Base-by-base conservation (phyloP, 2,329 filamentous ascomycete species). In the Fusarium cyanostomum region DNA sequence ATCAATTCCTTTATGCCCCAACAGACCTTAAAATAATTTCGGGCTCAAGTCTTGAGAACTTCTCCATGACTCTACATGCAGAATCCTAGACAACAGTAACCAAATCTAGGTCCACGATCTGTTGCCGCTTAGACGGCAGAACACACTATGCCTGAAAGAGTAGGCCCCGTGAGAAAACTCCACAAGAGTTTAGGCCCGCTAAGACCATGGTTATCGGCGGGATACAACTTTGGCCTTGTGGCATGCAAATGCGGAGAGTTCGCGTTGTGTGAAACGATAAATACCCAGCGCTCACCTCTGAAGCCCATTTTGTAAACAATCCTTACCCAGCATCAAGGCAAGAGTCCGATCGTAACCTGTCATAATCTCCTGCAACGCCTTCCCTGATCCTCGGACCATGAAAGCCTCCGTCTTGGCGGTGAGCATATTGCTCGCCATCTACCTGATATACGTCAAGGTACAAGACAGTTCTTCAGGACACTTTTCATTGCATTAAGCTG, bases 101-200 rank as follows among this genome's bases (percentile, higher is more conserved):
- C 8, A 16, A 7, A 3, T 35, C 9, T 16, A 35, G 7, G 18
- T 34, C 31, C 30, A 15, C 21, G 21, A 6, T 21, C 21, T 21
- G 21, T 21, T 21, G 21, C 21, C 21, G n/a, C n/a, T n/a, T n/a
- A n/a, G n/a, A n/a, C n/a, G n/a, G n/a, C n/a, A n/a, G n/a, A n/a
- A n/a, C n/a, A 18, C 15, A 39, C 38, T 42, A 51, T 39, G 10
- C 49, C 49, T 13, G 15, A 51, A 51, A 18, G 2, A 51, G 46
- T 27, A 51, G 46, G 37, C 27, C 46, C 37, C 26, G 18, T 37
- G 35, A 51, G 35, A 41, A 49, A 49, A 49, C 45, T 49, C 45
- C 45, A 16, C 45, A n/a, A 3, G 34, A 8, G 15, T 6, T 16
- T 18, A 2, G 7, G 10, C n/a, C 15, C 34, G 10, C 34, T n/a